Evolutionary conservation across 495 filamentous ascomycete species (phyloP).

Genomic region (Annulohypoxylon stygium): DNA sequence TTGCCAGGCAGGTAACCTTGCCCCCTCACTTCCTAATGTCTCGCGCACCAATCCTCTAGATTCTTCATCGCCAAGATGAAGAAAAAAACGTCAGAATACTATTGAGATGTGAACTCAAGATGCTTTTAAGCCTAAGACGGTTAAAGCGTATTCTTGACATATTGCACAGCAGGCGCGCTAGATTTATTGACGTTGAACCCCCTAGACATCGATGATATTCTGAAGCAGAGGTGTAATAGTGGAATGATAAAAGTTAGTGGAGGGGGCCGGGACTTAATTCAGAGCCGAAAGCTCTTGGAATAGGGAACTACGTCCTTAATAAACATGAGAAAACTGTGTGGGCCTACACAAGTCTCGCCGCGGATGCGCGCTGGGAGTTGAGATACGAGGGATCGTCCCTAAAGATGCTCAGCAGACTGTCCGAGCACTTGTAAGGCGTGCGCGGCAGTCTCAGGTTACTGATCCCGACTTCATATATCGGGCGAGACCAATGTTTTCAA

Average conservation of each 20-base stretch:
- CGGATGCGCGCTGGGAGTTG: neutral
- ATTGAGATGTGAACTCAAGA: neutral
- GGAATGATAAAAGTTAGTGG: neutral
- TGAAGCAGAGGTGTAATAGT: neutral
- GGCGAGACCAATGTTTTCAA: slow-evolving; percentile 10
- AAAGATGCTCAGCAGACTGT: neutral
- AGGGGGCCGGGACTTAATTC: neutral
- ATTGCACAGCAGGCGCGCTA: neutral
- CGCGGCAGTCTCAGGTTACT: slow-evolving; percentile 3
- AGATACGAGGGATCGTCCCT: slow-evolving; percentile 24
- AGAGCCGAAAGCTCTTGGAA: slow-evolving; percentile 2
- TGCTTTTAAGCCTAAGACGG: neutral
- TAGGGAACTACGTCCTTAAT: neutral
- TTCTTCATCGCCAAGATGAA: neutral
- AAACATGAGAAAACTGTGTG: slow-evolving; percentile 7
- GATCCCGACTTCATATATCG: slow-evolving; percentile 21
- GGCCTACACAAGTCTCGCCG: slow-evolving; percentile 8
- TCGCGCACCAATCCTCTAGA: neutral
- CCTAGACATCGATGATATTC: neutral
- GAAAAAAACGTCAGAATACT: neutral
- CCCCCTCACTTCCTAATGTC: neutral
- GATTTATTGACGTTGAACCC: neutral
- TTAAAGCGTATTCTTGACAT: neutral
- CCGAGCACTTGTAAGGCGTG: slow-evolving; percentile 3
- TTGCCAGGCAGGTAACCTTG: neutral